A percentile compares a stretch with the other conserved stretches of the same genome.
phyloP scores from a whole-genome alignment of 2,329 filamentous ascomycete genomes.

The Talaromyces sp. region DNA sequence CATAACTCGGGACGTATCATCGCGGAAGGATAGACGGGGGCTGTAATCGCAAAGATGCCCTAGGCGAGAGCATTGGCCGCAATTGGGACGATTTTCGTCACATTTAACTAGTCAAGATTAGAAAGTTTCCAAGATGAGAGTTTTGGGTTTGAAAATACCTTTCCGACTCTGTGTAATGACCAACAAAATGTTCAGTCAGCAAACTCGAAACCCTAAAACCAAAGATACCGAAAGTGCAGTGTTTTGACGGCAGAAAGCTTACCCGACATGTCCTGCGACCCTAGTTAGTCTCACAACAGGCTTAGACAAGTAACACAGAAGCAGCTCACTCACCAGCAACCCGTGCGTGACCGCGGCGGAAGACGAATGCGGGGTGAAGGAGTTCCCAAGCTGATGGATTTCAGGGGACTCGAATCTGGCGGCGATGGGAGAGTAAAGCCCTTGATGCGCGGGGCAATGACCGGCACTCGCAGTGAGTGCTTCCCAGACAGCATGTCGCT shows the following conservation, averaged over 20 bases:
- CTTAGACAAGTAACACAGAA: neutral
- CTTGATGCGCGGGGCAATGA: conserved; percentile 44
- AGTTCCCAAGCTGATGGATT: conserved; percentile 24
- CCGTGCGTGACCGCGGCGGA: conserved; percentile 51
- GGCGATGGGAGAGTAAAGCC: conserved; percentile 26
- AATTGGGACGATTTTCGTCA: conserved; percentile 52
- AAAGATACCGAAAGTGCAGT: neutral
- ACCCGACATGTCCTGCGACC: conserved; percentile 39
- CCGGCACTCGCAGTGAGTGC: conserved; percentile 34
- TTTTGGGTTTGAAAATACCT: conserved; percentile 23
- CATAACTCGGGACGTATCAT: conserved; percentile 50
- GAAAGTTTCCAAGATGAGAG: neutral
- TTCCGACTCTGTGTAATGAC: conserved; percentile 32
- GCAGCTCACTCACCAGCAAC: conserved; percentile 44
- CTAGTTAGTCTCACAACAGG: conserved; percentile 11
- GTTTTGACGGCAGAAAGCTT: conserved; percentile 17
- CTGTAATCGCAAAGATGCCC: conserved; percentile 56
- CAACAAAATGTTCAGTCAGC: conserved; percentile 3
- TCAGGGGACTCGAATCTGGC: conserved; percentile 26
- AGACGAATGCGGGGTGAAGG: conserved; percentile 42
- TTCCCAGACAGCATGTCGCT: conserved; percentile 33
- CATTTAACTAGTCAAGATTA: conserved; percentile 45
- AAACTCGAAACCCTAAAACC: neutral
- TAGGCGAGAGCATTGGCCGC: conserved; percentile 54
- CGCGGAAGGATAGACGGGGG: conserved; percentile 51